A percentile compares a stretch with the other conserved stretches of the same genome.
These are phyloP conservation scores for Crucibulum laeve DNA, from an alignment of 768 basidiomycete genomes.

Conservation along the genomic window DNA sequence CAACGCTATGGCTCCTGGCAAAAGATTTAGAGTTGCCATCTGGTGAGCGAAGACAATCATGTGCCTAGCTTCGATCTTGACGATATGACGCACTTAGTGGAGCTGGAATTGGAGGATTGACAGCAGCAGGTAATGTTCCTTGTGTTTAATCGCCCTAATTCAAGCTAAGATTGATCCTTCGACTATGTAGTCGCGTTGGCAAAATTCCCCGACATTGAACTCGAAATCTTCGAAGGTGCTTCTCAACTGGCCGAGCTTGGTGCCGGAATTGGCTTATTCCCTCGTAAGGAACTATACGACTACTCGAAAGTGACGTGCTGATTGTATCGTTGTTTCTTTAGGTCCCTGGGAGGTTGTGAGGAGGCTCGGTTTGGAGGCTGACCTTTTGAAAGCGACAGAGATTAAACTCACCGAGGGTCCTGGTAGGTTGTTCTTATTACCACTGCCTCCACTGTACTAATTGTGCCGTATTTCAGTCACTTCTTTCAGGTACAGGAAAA, in stretches of 20 bases:
- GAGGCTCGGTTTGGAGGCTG: constrained; percentile 41
- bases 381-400: constrained; percentile 34
- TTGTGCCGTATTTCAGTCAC: constrained; percentile 30
- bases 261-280: constrained; percentile 57
- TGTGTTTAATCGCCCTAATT: not conserved
- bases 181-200: constrained; percentile 34
- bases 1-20: constrained; percentile 20
- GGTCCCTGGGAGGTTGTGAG: constrained; percentile 47
- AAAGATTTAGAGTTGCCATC: constrained; percentile 47
- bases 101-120: constrained; percentile 47
- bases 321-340: constrained; percentile 12
- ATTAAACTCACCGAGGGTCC: constrained; percentile 32
- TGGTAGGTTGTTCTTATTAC: constrained; percentile 20
- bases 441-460: constrained; percentile 3
- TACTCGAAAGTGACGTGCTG: not conserved
- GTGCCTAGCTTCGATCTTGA: constrained; percentile 11
- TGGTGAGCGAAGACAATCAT: constrained; percentile 34
- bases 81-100: constrained; percentile 29
- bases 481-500: constrained; percentile 53
- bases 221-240: constrained; percentile 54
- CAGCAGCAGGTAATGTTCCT: constrained; percentile 29
- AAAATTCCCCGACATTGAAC: constrained; percentile 47
- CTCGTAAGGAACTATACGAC: constrained; percentile 25
- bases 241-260: constrained; percentile 47
- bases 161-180: constrained; percentile 6